Conservation (phyloP, 225 moss, liverwort and hornwort genomes). For the Pleurozium schreberi region DNA sequence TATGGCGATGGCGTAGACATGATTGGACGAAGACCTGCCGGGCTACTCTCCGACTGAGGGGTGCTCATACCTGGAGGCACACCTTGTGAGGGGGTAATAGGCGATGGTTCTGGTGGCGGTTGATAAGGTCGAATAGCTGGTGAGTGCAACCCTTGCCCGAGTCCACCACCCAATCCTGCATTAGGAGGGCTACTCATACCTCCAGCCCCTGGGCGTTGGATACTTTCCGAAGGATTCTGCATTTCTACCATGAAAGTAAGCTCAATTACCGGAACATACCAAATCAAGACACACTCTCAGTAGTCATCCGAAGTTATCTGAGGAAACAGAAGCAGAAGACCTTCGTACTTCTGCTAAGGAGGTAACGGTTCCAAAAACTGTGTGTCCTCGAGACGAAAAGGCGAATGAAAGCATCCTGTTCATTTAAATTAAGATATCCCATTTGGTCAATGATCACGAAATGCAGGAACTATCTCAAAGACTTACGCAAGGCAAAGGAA, state of each 20-base stretch:
- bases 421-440: neutral
- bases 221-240: constrained; percentile 31
- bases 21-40: constrained; percentile 25
- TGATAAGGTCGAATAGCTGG: constrained; percentile 39
- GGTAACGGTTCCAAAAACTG: neutral
- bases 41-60: constrained; percentile 15
- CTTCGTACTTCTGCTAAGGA: neutral
- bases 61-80: constrained; percentile 5
- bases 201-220: constrained; percentile 15
- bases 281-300: constrained; percentile 15
- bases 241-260: constrained; percentile 20
- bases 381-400: neutral
- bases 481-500: neutral
- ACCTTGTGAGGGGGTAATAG: constrained; percentile 21
- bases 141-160: constrained; percentile 38
- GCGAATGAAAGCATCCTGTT: neutral
- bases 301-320: neutral
- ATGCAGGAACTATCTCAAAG: neutral
- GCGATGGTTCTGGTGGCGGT: constrained; percentile 16
- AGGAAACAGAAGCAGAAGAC: neutral
- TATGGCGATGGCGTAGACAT: constrained; percentile 34
- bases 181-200: constrained; percentile 41
- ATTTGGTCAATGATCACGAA: neutral
- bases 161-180: constrained; percentile 26
- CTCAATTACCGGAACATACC: constrained; percentile 21